Conservation (phyloP, 768 basidiomycete species). For the Leccinum variicolor region DNA sequence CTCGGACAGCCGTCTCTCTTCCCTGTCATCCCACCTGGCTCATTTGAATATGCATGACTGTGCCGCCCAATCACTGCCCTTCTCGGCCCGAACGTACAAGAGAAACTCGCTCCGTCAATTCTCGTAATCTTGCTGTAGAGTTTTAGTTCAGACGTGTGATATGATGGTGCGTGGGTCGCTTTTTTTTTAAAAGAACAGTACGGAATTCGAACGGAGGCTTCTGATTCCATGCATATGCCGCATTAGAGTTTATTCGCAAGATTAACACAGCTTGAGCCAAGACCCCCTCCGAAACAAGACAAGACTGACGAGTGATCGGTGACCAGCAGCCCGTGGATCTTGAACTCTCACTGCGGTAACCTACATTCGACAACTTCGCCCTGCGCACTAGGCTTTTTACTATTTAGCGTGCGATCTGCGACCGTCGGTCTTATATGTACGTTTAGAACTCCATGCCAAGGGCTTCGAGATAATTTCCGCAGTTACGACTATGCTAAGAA, state of each 20-base stretch:
- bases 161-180: conserved; percentile 9
- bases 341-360: neutral
- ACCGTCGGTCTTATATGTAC: neutral
- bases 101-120: conserved; percentile 4
- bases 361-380: neutral
- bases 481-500: conserved; percentile 17
- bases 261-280: conserved; percentile 9
- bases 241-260: conserved; percentile 22
- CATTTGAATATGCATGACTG: conserved; percentile 2
- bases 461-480: conserved; percentile 20
- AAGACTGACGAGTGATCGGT: neutral
- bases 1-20: neutral
- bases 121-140: conserved; percentile 13
- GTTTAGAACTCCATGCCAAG: conserved; percentile 15
- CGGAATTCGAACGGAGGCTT: conserved; percentile 7
- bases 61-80: conserved; percentile 4
- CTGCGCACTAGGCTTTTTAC: neutral
- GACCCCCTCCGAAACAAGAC: neutral
- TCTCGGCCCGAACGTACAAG: conserved; percentile 15
- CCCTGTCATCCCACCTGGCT: conserved; percentile 4
- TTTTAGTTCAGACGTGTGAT: neutral
- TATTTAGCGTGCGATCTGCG: conserved; percentile 16
- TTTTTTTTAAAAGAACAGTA: neutral
- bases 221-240: conserved; percentile 13
- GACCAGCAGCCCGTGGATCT: neutral